Base-by-base conservation (phyloP, 148 eudicot species). In the Persicaria maculosa region DNA sequence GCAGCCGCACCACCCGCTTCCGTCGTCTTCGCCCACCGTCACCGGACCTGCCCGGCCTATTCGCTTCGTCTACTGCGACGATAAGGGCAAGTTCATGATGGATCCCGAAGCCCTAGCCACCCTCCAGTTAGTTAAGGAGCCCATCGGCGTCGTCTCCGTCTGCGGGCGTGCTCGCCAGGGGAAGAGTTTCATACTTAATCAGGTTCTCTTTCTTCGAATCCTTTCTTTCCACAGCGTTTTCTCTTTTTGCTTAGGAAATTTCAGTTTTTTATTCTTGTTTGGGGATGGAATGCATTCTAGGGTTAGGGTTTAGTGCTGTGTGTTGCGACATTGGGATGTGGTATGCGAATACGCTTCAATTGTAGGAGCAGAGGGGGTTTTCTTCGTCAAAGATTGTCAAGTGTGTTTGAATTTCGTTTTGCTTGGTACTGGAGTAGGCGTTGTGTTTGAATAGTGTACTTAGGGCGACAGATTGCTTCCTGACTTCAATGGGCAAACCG, bases 161-260 rank as follows among this genome's bases (percentile, higher is more conserved):
- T 95, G 99, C 43, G 99, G 99, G n/a, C 97, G 99, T 4, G 97
- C 99, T 77, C 91, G 97, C 6, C 99, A 95, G 77, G 99, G 99
- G 72, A 95, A 95, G 80, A 91, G 97, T 80, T 95, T 83, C 59
- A 85, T 95, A 20, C 78, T 95, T 12, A 95, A 95, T 80, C 97
- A 91, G 96, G 97, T 94, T 72, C 45, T 22, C 44, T 76, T 40
- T 10, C 47, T 45, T 55, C 50, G 4, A 10, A 72, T 58, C 72
- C 45, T 53, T 48, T 70, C 53, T 47, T 44, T 65, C 70, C 19
- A 43, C 19, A 5, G 9, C 47, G 6, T 15, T 1, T 16, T 17
- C 15, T n/a, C 46, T 43, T 65, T 36, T 14, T 65, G 1, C 70
- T 40, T 20, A 19, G 17, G 12, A 25, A 10, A 3, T 62, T 62